A percentile compares a stretch with the other conserved stretches of the same genome.
Evolutionary conservation across 768 basidiomycete species (phyloP).

Genomic region (Suillus brevipes): DNA sequence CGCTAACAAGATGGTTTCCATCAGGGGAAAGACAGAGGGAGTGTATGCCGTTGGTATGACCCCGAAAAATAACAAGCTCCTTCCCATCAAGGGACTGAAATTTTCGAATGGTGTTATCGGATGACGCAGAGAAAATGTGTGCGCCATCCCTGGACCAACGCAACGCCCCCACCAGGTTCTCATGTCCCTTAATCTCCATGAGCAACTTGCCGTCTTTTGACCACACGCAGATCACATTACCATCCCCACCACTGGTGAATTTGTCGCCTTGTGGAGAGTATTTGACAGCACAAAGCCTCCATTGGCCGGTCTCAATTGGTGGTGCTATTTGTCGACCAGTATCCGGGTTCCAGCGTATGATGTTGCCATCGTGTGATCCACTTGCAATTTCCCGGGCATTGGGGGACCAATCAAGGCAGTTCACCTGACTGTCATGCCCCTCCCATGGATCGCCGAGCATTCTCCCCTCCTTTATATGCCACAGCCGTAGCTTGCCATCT

Average conservation of each 20-base stretch:
- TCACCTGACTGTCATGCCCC: not conserved
- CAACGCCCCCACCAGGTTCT: not conserved
- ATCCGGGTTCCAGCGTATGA: not conserved
- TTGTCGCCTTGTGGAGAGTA: too few relatives aligned
- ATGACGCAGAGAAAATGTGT: not conserved
- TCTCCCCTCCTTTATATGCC: not conserved
- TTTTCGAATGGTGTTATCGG: not conserved
- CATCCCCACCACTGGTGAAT: too few relatives aligned
- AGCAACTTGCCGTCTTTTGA: not conserved
- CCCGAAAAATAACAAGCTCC: not conserved
- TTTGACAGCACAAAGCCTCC: not conserved
- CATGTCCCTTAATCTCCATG: not conserved
- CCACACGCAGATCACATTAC: too few relatives aligned
- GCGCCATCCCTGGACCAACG: not conserved
- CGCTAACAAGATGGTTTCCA: not conserved
- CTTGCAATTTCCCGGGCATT: slow-evolving; percentile 14
- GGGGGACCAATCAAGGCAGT: slow-evolving; percentile 14
- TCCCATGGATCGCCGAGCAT: not conserved
- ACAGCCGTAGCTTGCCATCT: not conserved
- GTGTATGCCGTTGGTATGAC: not conserved
- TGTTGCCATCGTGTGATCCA: slow-evolving; percentile 10
- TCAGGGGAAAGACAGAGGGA: not conserved
- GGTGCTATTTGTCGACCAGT: not conserved
- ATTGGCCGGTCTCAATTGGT: not conserved
- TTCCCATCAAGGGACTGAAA: not conserved